Conservation (phyloP, 495 filamentous ascomycete genomes). For the Baudoinia panamericana region DNA sequence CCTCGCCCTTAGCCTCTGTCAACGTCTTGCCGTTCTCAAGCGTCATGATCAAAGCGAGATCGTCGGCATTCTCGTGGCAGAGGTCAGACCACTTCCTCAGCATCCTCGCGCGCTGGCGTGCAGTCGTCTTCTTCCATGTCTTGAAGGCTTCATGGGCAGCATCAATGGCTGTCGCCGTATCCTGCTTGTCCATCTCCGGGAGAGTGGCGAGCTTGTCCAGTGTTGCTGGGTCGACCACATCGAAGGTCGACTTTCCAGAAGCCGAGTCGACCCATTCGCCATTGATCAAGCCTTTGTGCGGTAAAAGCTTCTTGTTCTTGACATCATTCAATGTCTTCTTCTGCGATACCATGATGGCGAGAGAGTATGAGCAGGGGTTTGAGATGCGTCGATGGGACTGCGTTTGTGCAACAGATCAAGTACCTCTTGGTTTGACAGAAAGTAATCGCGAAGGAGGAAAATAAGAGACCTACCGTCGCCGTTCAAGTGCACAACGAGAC, state of each 20-base stretch:
- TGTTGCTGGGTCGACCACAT: constrained; percentile 17
- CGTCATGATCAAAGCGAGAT: constrained; percentile 23
- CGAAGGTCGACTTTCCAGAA: constrained; percentile 9
- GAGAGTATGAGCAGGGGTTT: no score
- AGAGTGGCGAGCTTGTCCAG: constrained; percentile 14
- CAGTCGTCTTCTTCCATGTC: constrained; percentile 11
- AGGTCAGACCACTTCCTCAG: constrained; percentile 20
- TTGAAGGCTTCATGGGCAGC: constrained; percentile 11
- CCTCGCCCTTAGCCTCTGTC: constrained; percentile 21
- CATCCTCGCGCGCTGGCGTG: constrained; percentile 11
- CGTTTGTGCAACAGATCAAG: no score
- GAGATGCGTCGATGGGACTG: no score
- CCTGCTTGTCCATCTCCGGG: constrained; percentile 11
- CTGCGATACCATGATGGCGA: constrained; percentile 6
- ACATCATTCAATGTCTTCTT: constrained; percentile 10
- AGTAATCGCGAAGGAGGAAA: no score
- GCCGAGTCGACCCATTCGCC: constrained; percentile 11
- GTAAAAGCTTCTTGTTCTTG: constrained; percentile 13
- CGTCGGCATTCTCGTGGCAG: constrained; percentile 15
- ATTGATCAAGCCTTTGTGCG: constrained; percentile 13
- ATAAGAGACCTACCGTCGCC: no score
- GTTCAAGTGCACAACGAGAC: no score
- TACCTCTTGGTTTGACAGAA: no score
- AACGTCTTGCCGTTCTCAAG: constrained; percentile 24
- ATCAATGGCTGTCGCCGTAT: constrained; percentile 9